Conservation (phyloP, 2,329 filamentous ascomycete species). For the Cladophialophora bantiana region DNA sequence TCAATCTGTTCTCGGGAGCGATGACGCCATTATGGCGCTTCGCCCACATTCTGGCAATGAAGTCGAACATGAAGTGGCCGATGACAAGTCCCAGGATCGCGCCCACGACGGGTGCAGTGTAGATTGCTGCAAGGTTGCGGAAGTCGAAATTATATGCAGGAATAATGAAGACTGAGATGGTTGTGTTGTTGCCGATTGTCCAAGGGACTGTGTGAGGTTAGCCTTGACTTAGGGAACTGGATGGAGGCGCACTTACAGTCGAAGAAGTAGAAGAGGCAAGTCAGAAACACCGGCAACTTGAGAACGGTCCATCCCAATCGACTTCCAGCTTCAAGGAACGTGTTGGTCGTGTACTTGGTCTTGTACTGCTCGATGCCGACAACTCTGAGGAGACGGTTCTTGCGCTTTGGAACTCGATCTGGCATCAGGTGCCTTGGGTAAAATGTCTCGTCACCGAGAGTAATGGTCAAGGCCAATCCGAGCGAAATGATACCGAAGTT, state of each 20-base stretch:
- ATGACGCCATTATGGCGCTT: conserved; percentile 58
- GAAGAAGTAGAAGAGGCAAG: conserved; percentile 45
- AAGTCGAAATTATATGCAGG: conserved; percentile 58
- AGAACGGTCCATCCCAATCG: conserved; percentile 50
- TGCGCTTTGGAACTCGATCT: conserved; percentile 33
- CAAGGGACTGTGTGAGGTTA: conserved; percentile 54
- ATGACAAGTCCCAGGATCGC: conserved; percentile 59
- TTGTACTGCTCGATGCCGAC: conserved; percentile 43
- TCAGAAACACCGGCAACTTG: conserved; percentile 44
- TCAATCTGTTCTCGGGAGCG: conserved; percentile 63
- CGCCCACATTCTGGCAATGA: conserved; percentile 55
- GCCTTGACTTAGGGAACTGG: conserved; percentile 47
- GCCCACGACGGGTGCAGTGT: conserved; percentile 63
- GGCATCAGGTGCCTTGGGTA: conserved; percentile 41
- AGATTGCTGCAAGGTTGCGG: conserved; percentile 59
- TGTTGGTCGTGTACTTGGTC: conserved; percentile 47
- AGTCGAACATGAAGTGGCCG: conserved; percentile 64
- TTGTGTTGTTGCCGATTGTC: conserved; percentile 63
- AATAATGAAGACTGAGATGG: conserved; percentile 58
- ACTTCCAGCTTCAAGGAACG: conserved; percentile 51
- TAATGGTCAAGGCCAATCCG: conserved; percentile 39
- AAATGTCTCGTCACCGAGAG: conserved; percentile 43
- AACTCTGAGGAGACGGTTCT: conserved; percentile 41
- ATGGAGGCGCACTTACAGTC: conserved; percentile 42
- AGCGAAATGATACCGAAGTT: conserved; percentile 41